phyloP scores from a whole-genome alignment of 805 yeast species.

The Citeromyces matritensis region DNA sequence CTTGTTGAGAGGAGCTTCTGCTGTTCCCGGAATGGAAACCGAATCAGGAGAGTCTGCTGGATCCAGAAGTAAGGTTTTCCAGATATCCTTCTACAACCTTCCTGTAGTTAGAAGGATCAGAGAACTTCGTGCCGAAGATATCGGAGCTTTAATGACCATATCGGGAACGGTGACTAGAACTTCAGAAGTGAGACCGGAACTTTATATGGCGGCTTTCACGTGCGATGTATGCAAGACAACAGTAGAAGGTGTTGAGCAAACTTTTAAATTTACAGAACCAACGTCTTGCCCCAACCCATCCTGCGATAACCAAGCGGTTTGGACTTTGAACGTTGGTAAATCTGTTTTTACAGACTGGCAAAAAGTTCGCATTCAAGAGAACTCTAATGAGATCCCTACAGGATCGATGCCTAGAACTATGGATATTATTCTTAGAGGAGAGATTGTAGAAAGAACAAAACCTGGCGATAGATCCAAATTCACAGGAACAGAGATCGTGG shows the following conservation, averaged over 20 bases:
- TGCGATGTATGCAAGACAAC: constrained; percentile 82
- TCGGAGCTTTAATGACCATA: constrained; percentile 72
- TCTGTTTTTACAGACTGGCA: constrained; percentile 95
- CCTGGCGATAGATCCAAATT: constrained; percentile 94
- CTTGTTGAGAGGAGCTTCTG: constrained; percentile 30
- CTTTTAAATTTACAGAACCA: constrained; percentile 89
- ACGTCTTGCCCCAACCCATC: constrained; percentile 78
- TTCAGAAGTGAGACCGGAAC: constrained; percentile 91
- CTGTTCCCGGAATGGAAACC: constrained; percentile 11
- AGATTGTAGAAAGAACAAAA: constrained; percentile 87
- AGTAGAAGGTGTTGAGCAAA: constrained; percentile 83
- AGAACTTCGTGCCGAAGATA: constrained; percentile 78
- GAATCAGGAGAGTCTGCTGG: constrained; percentile 22
- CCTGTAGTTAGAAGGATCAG: constrained; percentile 76
- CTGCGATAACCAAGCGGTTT: constrained; percentile 73
- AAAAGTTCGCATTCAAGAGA: constrained; percentile 87
- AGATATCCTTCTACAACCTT: constrained; percentile 76
- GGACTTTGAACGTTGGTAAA: constrained; percentile 74
- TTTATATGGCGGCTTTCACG: constrained; percentile 71
- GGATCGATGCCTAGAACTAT: constrained; percentile 98
- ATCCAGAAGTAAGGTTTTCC: constrained; percentile 54
- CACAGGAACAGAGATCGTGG: constrained; percentile 88
- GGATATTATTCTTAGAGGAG: constrained; percentile 88
- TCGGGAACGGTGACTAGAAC: constrained; percentile 95
- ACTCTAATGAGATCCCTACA: constrained; percentile 91